These are phyloP conservation scores for Aspergillus brasiliensis DNA, from an alignment of 2,329 filamentous ascomycete genomes.

Conservation along the genomic window DNA sequence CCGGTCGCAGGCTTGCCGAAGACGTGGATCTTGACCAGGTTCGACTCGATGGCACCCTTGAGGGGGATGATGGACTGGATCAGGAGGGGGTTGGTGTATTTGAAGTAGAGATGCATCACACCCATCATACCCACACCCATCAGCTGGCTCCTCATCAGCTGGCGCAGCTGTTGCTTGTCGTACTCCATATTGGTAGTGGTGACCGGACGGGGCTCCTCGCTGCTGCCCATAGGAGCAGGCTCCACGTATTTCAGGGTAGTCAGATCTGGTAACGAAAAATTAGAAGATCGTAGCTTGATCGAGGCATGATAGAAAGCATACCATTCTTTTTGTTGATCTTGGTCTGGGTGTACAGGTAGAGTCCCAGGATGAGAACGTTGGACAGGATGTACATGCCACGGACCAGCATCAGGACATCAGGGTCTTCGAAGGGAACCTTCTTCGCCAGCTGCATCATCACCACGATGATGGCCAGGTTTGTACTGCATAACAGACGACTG, in stretches of 20 bases:
- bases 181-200: constrained; percentile 97
- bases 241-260: constrained; percentile 99
- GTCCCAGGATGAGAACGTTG: constrained; percentile 77
- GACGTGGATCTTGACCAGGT: constrained; percentile 93
- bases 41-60: constrained; percentile 93
- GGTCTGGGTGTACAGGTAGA: constrained; percentile 83
- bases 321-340: constrained; percentile 97
- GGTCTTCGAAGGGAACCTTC: constrained; percentile 91
- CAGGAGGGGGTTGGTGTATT: constrained; percentile 98
- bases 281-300: constrained; percentile 1
- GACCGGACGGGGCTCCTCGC: constrained; percentile 92
- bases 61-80: constrained; percentile 98
- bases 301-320: constrained; percentile 48
- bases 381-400: constrained; percentile 67
- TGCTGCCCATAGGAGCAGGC: constrained; percentile 86
- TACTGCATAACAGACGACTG: constrained; percentile 54
- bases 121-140: constrained; percentile 98
- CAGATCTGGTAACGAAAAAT: constrained; percentile 64
- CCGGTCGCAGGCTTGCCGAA: constrained; percentile 83
- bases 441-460: constrained; percentile 99
- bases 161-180: constrained; percentile 82
- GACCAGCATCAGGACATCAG: constrained; percentile 65
- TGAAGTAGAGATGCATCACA: constrained; percentile 98
- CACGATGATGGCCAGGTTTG: constrained; percentile 91
- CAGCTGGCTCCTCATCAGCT: constrained; percentile 83